phyloP scores from a whole-genome alignment of 108 stramenopile genomes.

The Seminavis robusta region DNA sequence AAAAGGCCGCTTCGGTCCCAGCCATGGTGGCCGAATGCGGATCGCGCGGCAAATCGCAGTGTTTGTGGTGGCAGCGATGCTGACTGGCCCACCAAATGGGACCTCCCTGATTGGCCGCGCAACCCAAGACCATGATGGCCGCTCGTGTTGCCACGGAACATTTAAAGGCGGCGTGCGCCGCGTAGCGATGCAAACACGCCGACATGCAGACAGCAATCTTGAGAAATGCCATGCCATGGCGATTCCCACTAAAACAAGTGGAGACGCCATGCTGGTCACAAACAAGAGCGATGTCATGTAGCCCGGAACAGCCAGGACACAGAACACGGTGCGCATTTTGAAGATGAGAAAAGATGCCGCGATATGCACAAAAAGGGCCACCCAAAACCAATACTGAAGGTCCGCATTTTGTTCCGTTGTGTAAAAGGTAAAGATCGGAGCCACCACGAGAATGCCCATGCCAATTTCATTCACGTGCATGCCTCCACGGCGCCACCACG shows the following conservation, averaged over 20 bases:
- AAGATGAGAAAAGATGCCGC: too few relatives aligned
- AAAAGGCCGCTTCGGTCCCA: slow-evolving; percentile 48
- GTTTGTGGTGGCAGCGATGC: slow-evolving; percentile 62
- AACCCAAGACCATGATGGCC: slow-evolving; percentile 38
- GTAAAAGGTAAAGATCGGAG: slow-evolving; percentile 14
- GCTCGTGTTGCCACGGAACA: slow-evolving; percentile 34
- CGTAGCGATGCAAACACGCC: slow-evolving; percentile 57
- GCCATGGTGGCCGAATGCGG: slow-evolving; percentile 46
- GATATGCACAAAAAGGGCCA: slow-evolving; percentile 8
- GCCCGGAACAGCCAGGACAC: slow-evolving; percentile 35
- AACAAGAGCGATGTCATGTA: slow-evolving; percentile 31
- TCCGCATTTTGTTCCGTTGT: not conserved
- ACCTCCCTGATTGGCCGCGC: slow-evolving; percentile 51
- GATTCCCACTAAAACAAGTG: slow-evolving; percentile 5
- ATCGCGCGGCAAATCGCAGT: slow-evolving; percentile 50
- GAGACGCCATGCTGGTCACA: not conserved
- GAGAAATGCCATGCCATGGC: slow-evolving; percentile 12
- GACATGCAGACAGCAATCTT: slow-evolving; percentile 49
- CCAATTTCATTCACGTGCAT: slow-evolving; percentile 45
- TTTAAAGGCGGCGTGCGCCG: slow-evolving; percentile 57
- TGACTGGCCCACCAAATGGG: slow-evolving; percentile 69
- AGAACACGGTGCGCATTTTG: slow-evolving; percentile 37
- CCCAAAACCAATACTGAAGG: slow-evolving; percentile 2
- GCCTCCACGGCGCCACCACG: slow-evolving; percentile 49
- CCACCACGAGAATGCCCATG: slow-evolving; percentile 39